Evolutionary conservation across 2,329 filamentous ascomycete species (phyloP).

Genomic region (Gyromitra esculenta): DNA sequence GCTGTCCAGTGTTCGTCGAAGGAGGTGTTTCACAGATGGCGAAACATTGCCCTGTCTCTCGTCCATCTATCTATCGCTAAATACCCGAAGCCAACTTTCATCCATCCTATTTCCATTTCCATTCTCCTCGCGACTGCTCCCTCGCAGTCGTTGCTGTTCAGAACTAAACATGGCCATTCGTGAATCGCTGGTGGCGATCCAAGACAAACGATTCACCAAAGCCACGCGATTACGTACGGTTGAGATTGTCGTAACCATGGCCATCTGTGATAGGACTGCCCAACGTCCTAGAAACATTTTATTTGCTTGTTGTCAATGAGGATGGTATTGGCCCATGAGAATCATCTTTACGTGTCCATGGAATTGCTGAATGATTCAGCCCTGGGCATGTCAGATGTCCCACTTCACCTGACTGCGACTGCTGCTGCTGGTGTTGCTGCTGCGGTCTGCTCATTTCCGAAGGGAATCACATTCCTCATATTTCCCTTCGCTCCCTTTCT

Average conservation of each 20-base stretch:
- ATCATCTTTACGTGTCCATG: constrained; percentile 19
- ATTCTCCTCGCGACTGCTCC: not conserved
- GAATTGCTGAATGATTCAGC: constrained; percentile 13
- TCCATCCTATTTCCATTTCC: too few species aligned
- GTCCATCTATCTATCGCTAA: not conserved
- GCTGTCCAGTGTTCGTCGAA: constrained; percentile 3
- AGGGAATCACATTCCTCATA: constrained; percentile 24
- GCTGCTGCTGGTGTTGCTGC: not conserved
- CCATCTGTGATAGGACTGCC: constrained; percentile 11
- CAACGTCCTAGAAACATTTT: constrained; percentile 24
- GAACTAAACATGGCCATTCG: not conserved
- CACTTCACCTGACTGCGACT: constrained; percentile 33
- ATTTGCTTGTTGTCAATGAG: not conserved
- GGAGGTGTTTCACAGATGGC: constrained; percentile 24
- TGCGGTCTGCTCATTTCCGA: constrained; percentile 16
- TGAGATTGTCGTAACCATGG: constrained; percentile 7
- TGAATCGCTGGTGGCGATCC: not conserved
- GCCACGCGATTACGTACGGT: constrained; percentile 23
- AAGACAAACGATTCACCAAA: constrained; percentile 8
- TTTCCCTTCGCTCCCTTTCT: not conserved
- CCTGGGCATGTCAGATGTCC: constrained; percentile 12
- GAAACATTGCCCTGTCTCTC: constrained; percentile 6
- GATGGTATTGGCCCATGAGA: constrained; percentile 1
- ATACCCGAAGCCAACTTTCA: not conserved
- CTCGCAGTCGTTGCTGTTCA: not conserved